These are phyloP conservation scores for Suillus subluteus DNA, from an alignment of 768 basidiomycete species.

Conservation along the genomic window DNA sequence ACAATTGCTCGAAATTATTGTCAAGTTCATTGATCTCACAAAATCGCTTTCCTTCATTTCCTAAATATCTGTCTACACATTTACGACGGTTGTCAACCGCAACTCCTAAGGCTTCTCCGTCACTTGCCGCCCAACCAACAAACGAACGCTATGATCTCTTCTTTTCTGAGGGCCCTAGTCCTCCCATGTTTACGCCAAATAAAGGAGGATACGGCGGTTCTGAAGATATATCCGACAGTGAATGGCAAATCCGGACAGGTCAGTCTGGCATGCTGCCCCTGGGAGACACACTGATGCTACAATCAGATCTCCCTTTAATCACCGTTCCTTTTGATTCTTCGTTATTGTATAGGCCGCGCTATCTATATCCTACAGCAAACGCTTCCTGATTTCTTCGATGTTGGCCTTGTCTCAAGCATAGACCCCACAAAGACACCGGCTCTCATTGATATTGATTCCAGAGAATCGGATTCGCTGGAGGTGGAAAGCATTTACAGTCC, in stretches of 20 bases:
- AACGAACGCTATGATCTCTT: slow-evolving; percentile 9
- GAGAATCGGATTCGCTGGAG: slow-evolving; percentile 24
- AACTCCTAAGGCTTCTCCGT: slow-evolving; percentile 24
- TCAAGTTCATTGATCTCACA: slow-evolving; percentile 3
- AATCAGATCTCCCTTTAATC: slow-evolving; percentile 14
- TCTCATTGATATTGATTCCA: slow-evolving; percentile 21
- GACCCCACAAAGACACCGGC: slow-evolving; percentile 49
- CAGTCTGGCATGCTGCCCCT: slow-evolving; percentile 18
- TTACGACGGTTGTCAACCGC: slow-evolving; percentile 14
- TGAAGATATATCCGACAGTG: slow-evolving; percentile 57
- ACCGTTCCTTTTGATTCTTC: slow-evolving; percentile 1
- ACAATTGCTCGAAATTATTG: neutral
- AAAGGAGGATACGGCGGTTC: slow-evolving; percentile 15
- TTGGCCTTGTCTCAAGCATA: slow-evolving; percentile 62
- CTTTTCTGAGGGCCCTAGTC: slow-evolving; percentile 15
- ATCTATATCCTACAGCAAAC: slow-evolving; percentile 71
- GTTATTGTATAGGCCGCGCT: slow-evolving; percentile 57
- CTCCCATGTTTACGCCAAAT: slow-evolving; percentile 30
- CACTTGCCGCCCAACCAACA: slow-evolving; percentile 11
- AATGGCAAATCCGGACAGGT: slow-evolving; percentile 84
- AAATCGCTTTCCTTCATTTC: neutral
- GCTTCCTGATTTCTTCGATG: slow-evolving; percentile 70
- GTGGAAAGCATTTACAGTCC: slow-evolving; percentile 64
- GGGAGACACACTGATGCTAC: slow-evolving; percentile 36
- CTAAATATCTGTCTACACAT: neutral